phyloP scores from a whole-genome alignment of 495 filamentous ascomycete genomes.

The Pseudoneurospora amorphoporcata region DNA sequence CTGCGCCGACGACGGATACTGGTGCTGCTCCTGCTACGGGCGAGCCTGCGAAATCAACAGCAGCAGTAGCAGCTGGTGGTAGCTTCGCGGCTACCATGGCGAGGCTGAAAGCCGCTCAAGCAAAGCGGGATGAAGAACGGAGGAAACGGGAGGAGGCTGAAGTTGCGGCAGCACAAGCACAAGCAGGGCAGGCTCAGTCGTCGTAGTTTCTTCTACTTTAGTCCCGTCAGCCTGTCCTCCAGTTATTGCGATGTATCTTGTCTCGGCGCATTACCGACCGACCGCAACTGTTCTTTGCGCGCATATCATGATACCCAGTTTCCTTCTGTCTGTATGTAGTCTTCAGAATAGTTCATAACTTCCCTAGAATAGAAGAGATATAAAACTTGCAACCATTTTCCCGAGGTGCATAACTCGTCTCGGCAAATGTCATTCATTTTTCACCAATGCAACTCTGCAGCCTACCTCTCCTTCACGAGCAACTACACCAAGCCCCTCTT shows the following conservation, averaged over 20 bases:
- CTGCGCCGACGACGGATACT: not conserved
- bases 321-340: not conserved
- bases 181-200: not conserved
- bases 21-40: not conserved
- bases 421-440: too few species aligned
- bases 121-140: conserved; percentile 23
- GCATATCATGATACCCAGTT: not conserved
- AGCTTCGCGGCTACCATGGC: conserved; percentile 30
- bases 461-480: too few species aligned
- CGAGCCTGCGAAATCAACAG: not conserved
- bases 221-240: not conserved
- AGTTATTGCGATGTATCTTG: not conserved
- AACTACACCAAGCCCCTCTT: too few species aligned
- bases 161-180: conserved; percentile 13
- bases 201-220: not conserved
- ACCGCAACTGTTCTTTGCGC: not conserved
- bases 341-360: too few species aligned
- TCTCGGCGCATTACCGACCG: not conserved
- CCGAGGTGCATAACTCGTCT: too few species aligned
- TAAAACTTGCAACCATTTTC: too few species aligned
- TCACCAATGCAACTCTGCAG: too few species aligned
- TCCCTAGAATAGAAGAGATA: too few species aligned
- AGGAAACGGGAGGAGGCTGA: conserved; percentile 8
- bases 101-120: conserved; percentile 30
- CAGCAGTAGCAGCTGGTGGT: not conserved